Percentiles rank a stretch among this genome's conserved stretches.
Evolutionary conservation across 116 monocot genomes (phyloP).

Genomic region (Phalaenopsis hybrid): DNA sequence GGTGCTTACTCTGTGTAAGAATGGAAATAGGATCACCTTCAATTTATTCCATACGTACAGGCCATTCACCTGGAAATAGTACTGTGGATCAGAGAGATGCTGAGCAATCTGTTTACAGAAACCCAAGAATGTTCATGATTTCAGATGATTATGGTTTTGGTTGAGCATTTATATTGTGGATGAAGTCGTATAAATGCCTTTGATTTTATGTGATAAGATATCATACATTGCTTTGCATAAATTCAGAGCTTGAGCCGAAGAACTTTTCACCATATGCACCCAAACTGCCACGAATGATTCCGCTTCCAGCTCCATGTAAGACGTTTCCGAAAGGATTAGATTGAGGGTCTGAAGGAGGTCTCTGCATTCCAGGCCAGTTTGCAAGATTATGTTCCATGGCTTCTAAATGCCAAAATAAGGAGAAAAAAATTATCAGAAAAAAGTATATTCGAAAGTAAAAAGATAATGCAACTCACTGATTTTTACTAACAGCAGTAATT

Average conservation of each 20-base stretch:
- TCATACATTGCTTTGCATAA: slow-evolving; percentile 67
- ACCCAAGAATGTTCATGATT: neutral
- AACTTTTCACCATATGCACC: slow-evolving; percentile 55
- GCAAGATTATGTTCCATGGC: slow-evolving; percentile 20
- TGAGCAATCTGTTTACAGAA: slow-evolving; percentile 38
- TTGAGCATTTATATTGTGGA: neutral
- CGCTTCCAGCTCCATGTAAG: slow-evolving; percentile 49
- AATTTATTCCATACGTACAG: slow-evolving; percentile 63
- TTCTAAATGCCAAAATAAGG: slow-evolving; percentile 1
- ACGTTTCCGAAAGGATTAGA: slow-evolving; percentile 40
- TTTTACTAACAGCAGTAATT: too few species aligned
- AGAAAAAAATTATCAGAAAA: too few species aligned
- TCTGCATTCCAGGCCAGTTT: slow-evolving; percentile 21
- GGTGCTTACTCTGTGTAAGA: slow-evolving; percentile 53
- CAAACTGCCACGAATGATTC: slow-evolving; percentile 49
- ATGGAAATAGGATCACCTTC: slow-evolving; percentile 57
- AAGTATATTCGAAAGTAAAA: too few species aligned
- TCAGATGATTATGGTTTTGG: neutral
- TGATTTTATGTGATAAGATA: neutral
- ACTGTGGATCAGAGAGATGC: slow-evolving; percentile 58
- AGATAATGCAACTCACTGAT: too few species aligned
- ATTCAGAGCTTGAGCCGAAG: slow-evolving; percentile 60
- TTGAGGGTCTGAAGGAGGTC: slow-evolving; percentile 18
- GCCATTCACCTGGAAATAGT: slow-evolving; percentile 67
- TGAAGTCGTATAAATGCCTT: neutral